These are phyloP conservation scores for Scutellaria minor DNA, from an alignment of 257 asterid genomes.

Conservation along the genomic window DNA sequence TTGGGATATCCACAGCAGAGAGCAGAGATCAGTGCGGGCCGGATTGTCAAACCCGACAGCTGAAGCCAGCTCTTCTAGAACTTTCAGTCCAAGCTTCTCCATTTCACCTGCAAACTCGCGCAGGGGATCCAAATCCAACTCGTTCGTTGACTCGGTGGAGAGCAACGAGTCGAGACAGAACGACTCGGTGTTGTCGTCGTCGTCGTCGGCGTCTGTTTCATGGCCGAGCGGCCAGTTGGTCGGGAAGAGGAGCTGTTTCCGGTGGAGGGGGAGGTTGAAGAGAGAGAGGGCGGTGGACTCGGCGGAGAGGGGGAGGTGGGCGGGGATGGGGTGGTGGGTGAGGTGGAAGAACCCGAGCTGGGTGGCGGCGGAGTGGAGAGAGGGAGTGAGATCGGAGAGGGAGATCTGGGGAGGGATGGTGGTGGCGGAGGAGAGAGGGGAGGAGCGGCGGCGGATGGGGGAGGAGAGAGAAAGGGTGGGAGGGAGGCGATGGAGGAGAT, in stretches of 20 bases:
- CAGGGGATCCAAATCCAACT: slow-evolving; percentile 40
- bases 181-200: slow-evolving; percentile 44
- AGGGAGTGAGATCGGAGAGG: slow-evolving; percentile 48
- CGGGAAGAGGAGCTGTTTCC: slow-evolving; percentile 50
- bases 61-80: slow-evolving; percentile 52
- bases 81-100: slow-evolving; percentile 60
- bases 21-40: slow-evolving; percentile 41
- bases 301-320: slow-evolving; percentile 51
- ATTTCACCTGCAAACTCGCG: slow-evolving; percentile 55
- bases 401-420: slow-evolving; percentile 45
- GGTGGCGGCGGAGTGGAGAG: slow-evolving; percentile 55
- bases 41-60: slow-evolving; percentile 65
- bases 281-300: slow-evolving; percentile 47
- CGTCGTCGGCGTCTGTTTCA: slow-evolving; percentile 39
- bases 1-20: slow-evolving; percentile 66
- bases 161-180: slow-evolving; percentile 56
- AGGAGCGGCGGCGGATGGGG: slow-evolving; percentile 43
- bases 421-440: slow-evolving; percentile 35
- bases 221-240: slow-evolving; percentile 78
- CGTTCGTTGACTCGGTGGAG: slow-evolving; percentile 41
- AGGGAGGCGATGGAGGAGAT: slow-evolving; percentile 71
- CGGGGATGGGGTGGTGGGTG: slow-evolving; percentile 54
- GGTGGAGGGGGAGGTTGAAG: slow-evolving; percentile 39
- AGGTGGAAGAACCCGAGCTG: slow-evolving; percentile 74
- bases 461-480: slow-evolving; percentile 56